These are phyloP conservation scores for Penstemon davidsonii DNA, from an alignment of 257 asterid species.

Conservation along the genomic window DNA sequence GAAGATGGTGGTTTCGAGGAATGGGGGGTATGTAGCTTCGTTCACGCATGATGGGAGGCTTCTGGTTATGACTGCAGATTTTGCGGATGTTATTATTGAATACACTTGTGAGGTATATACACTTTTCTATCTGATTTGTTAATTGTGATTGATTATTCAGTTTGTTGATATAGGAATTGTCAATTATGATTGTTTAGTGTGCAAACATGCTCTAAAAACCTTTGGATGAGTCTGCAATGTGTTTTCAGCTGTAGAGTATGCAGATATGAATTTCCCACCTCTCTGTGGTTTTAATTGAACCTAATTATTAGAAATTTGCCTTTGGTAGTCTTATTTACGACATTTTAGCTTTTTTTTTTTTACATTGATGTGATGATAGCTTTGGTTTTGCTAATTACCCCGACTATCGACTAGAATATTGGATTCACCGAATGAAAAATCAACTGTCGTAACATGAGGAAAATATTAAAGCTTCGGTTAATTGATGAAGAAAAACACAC, in stretches of 20 bases:
- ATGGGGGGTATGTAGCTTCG: slow-evolving; percentile 77
- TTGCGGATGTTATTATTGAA: slow-evolving; percentile 67
- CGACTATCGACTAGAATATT: slow-evolving; percentile 18
- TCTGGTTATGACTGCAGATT: slow-evolving; percentile 75
- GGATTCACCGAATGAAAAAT: slow-evolving; percentile 2
- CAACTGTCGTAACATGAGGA: neutral
- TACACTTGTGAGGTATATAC: slow-evolving; percentile 77
- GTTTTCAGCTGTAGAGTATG: slow-evolving; percentile 5
- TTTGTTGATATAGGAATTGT: neutral
- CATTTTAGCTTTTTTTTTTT: neutral
- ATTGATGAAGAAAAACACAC: neutral
- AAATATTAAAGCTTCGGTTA: slow-evolving; percentile 17
- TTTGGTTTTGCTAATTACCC: neutral
- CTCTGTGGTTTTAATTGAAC: slow-evolving; percentile 7
- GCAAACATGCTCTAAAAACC: neutral
- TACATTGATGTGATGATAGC: neutral
- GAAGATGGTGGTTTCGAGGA: slow-evolving; percentile 87
- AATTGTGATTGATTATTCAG: neutral
- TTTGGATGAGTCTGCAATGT: slow-evolving; percentile 16
- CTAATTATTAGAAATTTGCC: neutral
- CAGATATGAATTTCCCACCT: slow-evolving; percentile 1
- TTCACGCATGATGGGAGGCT: slow-evolving; percentile 92
- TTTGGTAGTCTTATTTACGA: neutral
- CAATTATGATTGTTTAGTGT: neutral
- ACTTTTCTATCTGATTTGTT: neutral